Evolutionary conservation across 139 green algal genomes (phyloP).

Genomic region (Yamagishiella unicocca): DNA sequence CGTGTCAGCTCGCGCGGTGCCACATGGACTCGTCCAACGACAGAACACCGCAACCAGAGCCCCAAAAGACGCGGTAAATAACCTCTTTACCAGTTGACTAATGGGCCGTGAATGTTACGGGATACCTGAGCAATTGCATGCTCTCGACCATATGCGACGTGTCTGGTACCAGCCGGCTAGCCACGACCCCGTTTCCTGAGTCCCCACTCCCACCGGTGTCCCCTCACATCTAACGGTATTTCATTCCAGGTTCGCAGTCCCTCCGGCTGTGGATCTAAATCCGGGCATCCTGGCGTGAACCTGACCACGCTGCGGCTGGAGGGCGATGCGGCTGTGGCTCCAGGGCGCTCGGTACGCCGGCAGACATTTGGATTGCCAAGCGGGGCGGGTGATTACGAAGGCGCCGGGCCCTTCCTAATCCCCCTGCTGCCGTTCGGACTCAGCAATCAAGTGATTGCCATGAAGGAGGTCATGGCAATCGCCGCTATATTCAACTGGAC

Average conservation of each 20-base stretch:
- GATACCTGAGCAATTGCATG: no score
- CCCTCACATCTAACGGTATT: neutral
- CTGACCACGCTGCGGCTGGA: neutral
- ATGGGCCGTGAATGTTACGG: no score
- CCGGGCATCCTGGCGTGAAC: neutral
- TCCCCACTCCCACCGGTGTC: no score
- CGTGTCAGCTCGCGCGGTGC: no score
- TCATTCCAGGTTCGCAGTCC: neutral
- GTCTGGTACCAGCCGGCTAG: no score
- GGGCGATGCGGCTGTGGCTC: neutral
- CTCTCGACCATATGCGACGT: no score
- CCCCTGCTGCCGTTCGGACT: constrained; percentile 22
- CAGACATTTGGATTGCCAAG: neutral
- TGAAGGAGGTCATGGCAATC: constrained; percentile 31
- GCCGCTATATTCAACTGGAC: constrained; percentile 34
- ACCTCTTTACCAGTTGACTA: no score
- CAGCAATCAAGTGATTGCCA: constrained; percentile 19
- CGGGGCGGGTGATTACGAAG: neutral
- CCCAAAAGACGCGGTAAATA: no score
- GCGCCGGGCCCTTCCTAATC: neutral
- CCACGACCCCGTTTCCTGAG: no score
- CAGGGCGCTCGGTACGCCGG: no score
- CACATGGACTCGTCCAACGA: no score
- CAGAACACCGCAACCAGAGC: no score
- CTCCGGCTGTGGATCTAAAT: neutral